A percentile compares a stretch with the other conserved stretches of the same genome.
These are phyloP conservation scores for Ogataea dorogensis DNA, from an alignment of 805 yeast genomes.

Conservation along the genomic window DNA sequence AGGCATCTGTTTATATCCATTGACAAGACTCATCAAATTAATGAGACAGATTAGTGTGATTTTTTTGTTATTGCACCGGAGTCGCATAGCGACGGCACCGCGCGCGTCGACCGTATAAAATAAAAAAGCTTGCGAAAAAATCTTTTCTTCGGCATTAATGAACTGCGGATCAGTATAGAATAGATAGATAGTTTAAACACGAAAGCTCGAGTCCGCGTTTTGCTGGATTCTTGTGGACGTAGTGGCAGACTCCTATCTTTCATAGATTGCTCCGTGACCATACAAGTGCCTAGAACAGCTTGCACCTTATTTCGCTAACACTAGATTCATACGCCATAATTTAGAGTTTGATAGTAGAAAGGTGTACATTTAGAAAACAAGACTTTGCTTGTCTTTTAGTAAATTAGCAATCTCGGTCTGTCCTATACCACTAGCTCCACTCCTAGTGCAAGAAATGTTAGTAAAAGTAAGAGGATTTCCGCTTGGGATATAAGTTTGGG, in stretches of 20 bases:
- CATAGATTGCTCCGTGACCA: slow-evolving; percentile 9
- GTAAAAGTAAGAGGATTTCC: slow-evolving; percentile 8
- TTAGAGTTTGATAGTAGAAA: slow-evolving; percentile 40
- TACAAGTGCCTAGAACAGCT: slow-evolving; percentile 21
- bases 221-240: slow-evolving; percentile 3
- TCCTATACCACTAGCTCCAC: slow-evolving; percentile 5
- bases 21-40: background rate
- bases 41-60: background rate
- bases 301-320: slow-evolving; percentile 40
- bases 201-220: slow-evolving; percentile 5
- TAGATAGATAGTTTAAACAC: background rate
- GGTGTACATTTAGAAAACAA: slow-evolving; percentile 31
- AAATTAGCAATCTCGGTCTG: too few species aligned
- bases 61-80: background rate
- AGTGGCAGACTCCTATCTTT: slow-evolving; percentile 2
- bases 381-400: slow-evolving; percentile 2
- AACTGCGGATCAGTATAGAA: slow-evolving; percentile 7
- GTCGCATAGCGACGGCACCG: background rate
- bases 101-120: slow-evolving; percentile 2
- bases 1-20: background rate
- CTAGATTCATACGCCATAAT: slow-evolving; percentile 33
- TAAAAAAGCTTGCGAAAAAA: background rate
- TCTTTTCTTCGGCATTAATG: slow-evolving; percentile 4
- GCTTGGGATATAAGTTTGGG: background rate
- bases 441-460: slow-evolving; percentile 7